Base-by-base conservation (phyloP, 139 green algal genomes). In the Choricystis sp. region DNA sequence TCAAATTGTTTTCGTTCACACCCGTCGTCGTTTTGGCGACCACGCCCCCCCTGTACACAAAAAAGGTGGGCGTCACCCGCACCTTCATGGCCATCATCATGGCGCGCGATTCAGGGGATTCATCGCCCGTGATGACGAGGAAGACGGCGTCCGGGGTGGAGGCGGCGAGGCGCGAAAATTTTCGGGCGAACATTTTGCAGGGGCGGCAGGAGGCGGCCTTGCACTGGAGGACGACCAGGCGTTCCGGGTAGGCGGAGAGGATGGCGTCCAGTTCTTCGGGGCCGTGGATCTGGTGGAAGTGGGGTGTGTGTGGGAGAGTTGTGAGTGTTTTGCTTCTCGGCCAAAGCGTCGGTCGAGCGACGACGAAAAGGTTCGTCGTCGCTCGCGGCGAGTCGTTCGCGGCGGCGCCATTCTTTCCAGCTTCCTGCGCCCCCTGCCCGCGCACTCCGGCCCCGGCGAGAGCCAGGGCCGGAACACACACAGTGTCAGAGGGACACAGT, bases 181-280 rank as follows among this genome's bases (percentile, higher is more conserved):
- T 85, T 24, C 63, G 66, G 3, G 52, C 55, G 30, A 83, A 83
- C 40, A 74, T 49, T 69, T 88, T 89, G 80, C 83, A 90, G 4
- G 83, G 83, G 16, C 81, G 64, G 67, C 80, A 89, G n/a, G 69
- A 56, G 56, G 65, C 69, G n/a, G 81, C 70, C 69, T 89, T 89
- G 76, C 78, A 85, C 82, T 88, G 88, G 2, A 89, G 60, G 19
- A 89, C 74, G 1, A 86, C 69, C 30, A 89, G 57, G 23, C 72
- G 65, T 25, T 76, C 78, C 31, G 62, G 49, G 56, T 81, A 60
- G 2, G 57, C 63, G 1, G 63, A 40, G 19, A 88, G 55, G n/a
- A 74, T 4, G 1, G 59, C 72, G 14, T 88, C 59, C 25, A 86
- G 74, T 63, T 85, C 73, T 29, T 69, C 63, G 2, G 67, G 57